A percentile compares a stretch with the other conserved stretches of the same genome.
Conservation (phyloP, 768 basidiomycete genomes). For the Rhizopogon sp. region DNA sequence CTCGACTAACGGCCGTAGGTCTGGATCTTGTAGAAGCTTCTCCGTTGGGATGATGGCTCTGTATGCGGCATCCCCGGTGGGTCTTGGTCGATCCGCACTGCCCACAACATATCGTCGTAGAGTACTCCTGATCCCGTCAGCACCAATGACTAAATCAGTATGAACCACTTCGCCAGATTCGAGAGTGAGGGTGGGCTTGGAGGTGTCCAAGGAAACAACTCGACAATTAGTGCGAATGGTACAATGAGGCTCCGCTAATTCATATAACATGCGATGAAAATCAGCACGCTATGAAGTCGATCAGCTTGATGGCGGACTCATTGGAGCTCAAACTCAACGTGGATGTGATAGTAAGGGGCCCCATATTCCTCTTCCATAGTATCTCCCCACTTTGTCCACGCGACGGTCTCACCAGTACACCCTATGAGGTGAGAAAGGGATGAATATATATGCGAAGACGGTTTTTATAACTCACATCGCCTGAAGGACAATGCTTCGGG, state of each 20-base stretch:
- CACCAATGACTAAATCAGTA: slow-evolving; percentile 43
- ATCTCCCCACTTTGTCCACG: slow-evolving; percentile 31
- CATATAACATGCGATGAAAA: slow-evolving; percentile 34
- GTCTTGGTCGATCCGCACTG: slow-evolving; percentile 36
- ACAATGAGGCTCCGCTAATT: slow-evolving; percentile 32
- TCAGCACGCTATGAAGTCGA: slow-evolving; percentile 35
- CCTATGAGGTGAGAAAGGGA: slow-evolving; percentile 9
- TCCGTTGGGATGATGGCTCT: slow-evolving; percentile 46
- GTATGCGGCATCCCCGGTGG: slow-evolving; percentile 64
- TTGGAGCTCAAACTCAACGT: slow-evolving; percentile 22
- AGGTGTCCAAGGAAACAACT: slow-evolving; percentile 31
- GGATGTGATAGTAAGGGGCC: slow-evolving; percentile 28
- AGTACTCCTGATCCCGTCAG: slow-evolving; percentile 50
- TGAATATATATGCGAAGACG: not conserved
- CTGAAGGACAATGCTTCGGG: slow-evolving; percentile 36
- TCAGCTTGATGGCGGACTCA: not conserved
- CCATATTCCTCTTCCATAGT: slow-evolving; percentile 27
- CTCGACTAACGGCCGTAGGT: slow-evolving; percentile 46
- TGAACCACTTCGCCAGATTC: slow-evolving; percentile 37
- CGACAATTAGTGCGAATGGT: slow-evolving; percentile 31
- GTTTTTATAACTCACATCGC: slow-evolving; percentile 30
- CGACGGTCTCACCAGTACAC: slow-evolving; percentile 30
- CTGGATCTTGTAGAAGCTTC: slow-evolving; percentile 44
- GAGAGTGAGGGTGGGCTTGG: slow-evolving; percentile 31
- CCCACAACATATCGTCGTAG: slow-evolving; percentile 47